A percentile compares a stretch with the other conserved stretches of the same genome.
phyloP scores from a whole-genome alignment of 2,329 filamentous ascomycete species.

The Diaporthe citri region DNA sequence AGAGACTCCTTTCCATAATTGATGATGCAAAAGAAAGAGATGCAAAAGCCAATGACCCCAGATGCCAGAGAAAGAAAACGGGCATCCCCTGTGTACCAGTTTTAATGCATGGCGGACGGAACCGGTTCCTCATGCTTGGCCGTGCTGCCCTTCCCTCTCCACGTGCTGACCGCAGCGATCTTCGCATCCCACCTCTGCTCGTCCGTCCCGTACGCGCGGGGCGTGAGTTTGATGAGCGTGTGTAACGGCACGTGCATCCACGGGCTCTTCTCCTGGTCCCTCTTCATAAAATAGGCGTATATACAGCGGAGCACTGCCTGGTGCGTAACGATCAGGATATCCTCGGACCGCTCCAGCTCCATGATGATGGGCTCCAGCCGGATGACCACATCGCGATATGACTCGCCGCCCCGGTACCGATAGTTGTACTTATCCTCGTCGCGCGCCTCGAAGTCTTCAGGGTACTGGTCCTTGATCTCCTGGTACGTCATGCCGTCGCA shows the following conservation, averaged over 20 bases:
- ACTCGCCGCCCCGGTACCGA: slow-evolving; percentile 96
- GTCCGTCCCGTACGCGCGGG: slow-evolving; percentile 92
- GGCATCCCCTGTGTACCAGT: neutral
- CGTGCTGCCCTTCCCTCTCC: slow-evolving; percentile 92
- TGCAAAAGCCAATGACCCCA: slow-evolving; percentile 8
- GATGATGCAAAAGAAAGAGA: slow-evolving; percentile 31
- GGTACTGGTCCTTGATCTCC: slow-evolving; percentile 90
- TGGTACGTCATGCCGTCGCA: slow-evolving; percentile 97
- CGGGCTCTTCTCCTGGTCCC: slow-evolving; percentile 89
- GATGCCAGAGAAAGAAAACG: neutral
- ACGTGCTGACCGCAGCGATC: slow-evolving; percentile 96
- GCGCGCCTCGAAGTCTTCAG: slow-evolving; percentile 93
- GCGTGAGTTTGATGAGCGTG: slow-evolving; percentile 95
- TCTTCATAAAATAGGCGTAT: slow-evolving; percentile 99
- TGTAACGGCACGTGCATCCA: slow-evolving; percentile 99
- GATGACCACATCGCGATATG: slow-evolving; percentile 95
- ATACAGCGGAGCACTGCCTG: slow-evolving; percentile 97
- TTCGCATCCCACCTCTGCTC: slow-evolving; percentile 90
- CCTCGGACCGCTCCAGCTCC: slow-evolving; percentile 95
- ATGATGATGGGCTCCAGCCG: slow-evolving; percentile 99
- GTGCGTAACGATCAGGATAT: slow-evolving; percentile 97
- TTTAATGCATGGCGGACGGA: slow-evolving; percentile 46
- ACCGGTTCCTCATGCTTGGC: slow-evolving; percentile 84
- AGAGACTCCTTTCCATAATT: slow-evolving; percentile 20
- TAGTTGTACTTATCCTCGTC: slow-evolving; percentile 99